Base-by-base conservation (phyloP, 2,329 filamentous ascomycete species). In the Pezicula radicicola region DNA sequence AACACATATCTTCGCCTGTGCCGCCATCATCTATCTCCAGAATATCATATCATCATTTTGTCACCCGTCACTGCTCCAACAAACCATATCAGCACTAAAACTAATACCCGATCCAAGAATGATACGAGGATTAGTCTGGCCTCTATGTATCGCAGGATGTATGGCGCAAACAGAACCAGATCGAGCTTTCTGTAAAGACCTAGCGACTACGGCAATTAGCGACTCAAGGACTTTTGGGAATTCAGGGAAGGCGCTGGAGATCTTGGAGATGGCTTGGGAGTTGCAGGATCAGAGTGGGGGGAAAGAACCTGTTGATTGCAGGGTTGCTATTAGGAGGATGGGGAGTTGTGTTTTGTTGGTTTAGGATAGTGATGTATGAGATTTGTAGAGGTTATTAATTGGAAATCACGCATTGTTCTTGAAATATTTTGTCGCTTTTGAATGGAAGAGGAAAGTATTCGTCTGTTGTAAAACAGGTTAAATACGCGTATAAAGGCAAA, bases 141-240 rank as follows among this genome's bases (percentile, higher is more conserved):
- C 59, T 15, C 30, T 61, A 2, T 56, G 51, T 21, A 42, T 62
- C 4, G 51, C 57, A 18, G 57, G 59, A 8, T 62, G 57, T 39
- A 54, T 61, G 46, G 59, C 55, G n/a, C 46, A 43, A 4, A 40
- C 49, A 3, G 10, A 28, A 16, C 28, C 25, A 12, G 52, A 58
- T 30, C 55, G 55, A 50, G 54, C 44, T 4, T 58, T 57, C 46
- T 62, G 61, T 37, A 46, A 47, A n/a, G 40, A 49, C 1, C 19
- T 15, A 4, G 27, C 44, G 5, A 13, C 33, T 6, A 44, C 27
- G 3, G 50, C 50, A 3, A 36, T 51, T 5, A 46, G 39, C 21
- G 55, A 56, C n/a, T 46, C 48, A 19, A 15, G 37, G 5, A 52
- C 40, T 43, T 49, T 60, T 40, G 58, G 56, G 1, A 57, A 54